Evolutionary conservation across 78 protist genomes (phyloP).

Genomic region (Monosiga brevicollis): DNA sequence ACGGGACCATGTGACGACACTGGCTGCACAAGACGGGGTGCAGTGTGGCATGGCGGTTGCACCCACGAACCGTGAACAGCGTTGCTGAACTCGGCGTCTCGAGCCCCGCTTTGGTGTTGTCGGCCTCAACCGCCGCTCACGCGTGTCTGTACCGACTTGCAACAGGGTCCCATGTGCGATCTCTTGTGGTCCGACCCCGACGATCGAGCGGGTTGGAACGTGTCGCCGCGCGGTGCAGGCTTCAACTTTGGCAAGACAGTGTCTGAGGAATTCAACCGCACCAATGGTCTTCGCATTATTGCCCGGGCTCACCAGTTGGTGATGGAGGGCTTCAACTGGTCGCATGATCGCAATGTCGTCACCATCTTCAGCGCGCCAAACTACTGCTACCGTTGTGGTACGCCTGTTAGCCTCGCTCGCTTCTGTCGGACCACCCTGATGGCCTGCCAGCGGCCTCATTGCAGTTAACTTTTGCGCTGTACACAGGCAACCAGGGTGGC

Average conservation of each 20-base stretch:
- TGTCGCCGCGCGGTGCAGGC: constrained; percentile 95
- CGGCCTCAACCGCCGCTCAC: not conserved
- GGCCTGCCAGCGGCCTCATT: too few species aligned
- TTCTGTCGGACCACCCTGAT: too few species aligned
- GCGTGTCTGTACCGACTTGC: constrained; percentile 10
- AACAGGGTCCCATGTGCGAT: constrained; percentile 94
- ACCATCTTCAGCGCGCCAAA: constrained; percentile 98
- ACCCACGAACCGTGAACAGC: too few species aligned
- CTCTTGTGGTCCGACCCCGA: constrained; percentile 99
- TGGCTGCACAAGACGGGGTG: too few species aligned
- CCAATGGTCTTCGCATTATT: constrained; percentile 80
- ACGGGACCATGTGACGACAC: too few species aligned
- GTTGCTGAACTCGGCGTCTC: too few species aligned
- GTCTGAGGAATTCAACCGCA: constrained; percentile 54
- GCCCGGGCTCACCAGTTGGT: constrained; percentile 95
- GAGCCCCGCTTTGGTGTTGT: not conserved
- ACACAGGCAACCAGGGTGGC: not conserved
- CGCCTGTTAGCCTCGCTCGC: constrained; percentile 12
- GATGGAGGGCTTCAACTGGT: constrained; percentile 88
- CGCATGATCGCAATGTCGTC: constrained; percentile 82
- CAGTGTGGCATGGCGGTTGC: too few species aligned
- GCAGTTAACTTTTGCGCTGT: not conserved
- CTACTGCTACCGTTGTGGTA: constrained; percentile 97
- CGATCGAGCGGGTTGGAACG: constrained; percentile 82
- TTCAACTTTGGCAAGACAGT: constrained; percentile 88